A percentile compares a stretch with the other conserved stretches of the same genome.
These are phyloP conservation scores for Termitomyces sp. DNA, from an alignment of 768 basidiomycete species.

Conservation along the genomic window DNA sequence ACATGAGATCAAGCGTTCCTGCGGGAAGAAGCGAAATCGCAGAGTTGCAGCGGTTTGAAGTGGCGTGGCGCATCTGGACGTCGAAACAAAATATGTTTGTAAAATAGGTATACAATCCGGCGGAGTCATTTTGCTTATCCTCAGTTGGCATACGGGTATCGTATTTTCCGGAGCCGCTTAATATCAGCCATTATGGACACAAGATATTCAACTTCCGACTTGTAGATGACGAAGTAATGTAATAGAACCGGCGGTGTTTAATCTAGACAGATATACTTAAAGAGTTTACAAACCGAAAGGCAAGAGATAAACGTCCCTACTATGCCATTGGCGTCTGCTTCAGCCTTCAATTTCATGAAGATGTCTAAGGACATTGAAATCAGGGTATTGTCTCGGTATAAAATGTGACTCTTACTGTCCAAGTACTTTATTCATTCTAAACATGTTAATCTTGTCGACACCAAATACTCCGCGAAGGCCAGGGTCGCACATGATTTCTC, in stretches of 20 bases:
- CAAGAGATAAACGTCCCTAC: background rate
- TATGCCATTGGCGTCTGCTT: background rate
- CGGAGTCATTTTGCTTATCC: background rate
- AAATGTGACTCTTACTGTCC: constrained; percentile 52
- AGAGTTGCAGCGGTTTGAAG: background rate
- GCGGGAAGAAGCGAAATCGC: constrained; percentile 18
- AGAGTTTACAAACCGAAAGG: background rate
- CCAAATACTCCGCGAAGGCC: constrained; percentile 70
- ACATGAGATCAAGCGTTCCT: constrained; percentile 20
- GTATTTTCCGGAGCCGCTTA: background rate
- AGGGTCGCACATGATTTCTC: constrained; percentile 82
- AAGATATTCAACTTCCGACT: background rate
- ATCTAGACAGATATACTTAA: constrained; percentile 7
- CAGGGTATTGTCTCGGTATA: background rate
- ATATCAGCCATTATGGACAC: background rate
- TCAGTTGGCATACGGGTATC: background rate
- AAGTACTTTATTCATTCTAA: constrained; percentile 90
- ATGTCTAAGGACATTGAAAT: constrained; percentile 22
- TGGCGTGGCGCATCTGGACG: background rate
- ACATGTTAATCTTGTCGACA: constrained; percentile 85
- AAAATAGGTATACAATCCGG: background rate
- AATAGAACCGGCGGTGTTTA: background rate
- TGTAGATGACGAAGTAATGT: background rate
- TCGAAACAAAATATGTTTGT: background rate
- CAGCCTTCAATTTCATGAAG: constrained; percentile 23